A percentile compares a stretch with the other conserved stretches of the same genome.
Conservation (phyloP, 2,329 filamentous ascomycete genomes). For the Immersiporthe knoxdaviesiana region DNA sequence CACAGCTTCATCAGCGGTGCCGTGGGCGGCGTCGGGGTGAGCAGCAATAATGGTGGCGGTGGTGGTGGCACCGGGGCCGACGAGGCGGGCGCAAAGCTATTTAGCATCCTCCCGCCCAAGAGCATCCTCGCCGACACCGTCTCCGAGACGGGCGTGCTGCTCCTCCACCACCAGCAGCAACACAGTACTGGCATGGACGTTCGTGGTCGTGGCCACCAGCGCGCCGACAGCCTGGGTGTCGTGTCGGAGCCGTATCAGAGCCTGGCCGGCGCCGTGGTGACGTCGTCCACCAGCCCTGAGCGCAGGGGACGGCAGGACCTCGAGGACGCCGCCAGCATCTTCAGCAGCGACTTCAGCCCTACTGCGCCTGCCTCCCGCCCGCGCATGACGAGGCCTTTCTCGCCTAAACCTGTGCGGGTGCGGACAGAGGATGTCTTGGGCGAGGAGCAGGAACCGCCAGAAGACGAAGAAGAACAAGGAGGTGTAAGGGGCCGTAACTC, state of each 20-base stretch:
- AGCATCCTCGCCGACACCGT: constrained; percentile 62
- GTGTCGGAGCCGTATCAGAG: constrained; percentile 61
- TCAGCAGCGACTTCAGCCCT: constrained; percentile 48
- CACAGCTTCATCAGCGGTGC: constrained; percentile 32
- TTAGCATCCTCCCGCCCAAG: constrained; percentile 66
- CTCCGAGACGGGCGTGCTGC: constrained; percentile 41
- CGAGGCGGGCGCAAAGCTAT: constrained; percentile 55
- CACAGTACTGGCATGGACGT: constrained; percentile 24
- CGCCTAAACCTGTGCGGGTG: constrained; percentile 52
- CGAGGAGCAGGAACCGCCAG: constrained; percentile 28
- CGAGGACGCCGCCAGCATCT: constrained; percentile 48
- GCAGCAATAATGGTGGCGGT: no score
- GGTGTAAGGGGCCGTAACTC: constrained; percentile 14
- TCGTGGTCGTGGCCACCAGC: constrained; percentile 40
- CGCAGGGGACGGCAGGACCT: constrained; percentile 40
- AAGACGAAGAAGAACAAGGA: constrained; percentile 30
- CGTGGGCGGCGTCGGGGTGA: constrained; percentile 36
- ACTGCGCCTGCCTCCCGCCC: constrained; percentile 46
- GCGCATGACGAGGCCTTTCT: constrained; percentile 61
- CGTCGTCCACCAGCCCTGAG: constrained; percentile 33
- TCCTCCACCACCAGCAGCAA: not conserved
- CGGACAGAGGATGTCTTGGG: constrained; percentile 40
- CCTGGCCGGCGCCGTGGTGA: constrained; percentile 51
- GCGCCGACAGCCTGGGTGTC: constrained; percentile 59
- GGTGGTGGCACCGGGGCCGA: constrained; percentile 39